Evolutionary conservation across 2,329 filamentous ascomycete genomes (phyloP), one percentile per base, ranked within the genome.

Genomic region (Cladorrhinum sp.): DNA sequence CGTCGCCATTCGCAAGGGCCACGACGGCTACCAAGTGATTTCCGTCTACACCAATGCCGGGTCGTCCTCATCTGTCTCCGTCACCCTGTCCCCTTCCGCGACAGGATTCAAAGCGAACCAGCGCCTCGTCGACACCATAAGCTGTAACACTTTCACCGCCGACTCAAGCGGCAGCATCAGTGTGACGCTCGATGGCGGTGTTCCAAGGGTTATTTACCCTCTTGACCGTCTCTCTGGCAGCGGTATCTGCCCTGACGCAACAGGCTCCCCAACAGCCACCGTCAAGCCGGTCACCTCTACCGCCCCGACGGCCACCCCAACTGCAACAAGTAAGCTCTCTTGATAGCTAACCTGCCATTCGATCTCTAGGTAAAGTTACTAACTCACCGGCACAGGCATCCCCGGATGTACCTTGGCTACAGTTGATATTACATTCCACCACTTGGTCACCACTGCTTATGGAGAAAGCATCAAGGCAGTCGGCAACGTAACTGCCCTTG

Each of bases 1-100:
- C 18, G 70, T 84, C n/a, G 78, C 72, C 18, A 73, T 82, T 67
- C 73, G 75, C 59, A 81, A 82, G 66, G 80, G 78, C n/a, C 66
- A 58, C 55, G 60, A 68, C 1, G 70, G 71, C 1, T 59, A 60
- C 12, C 71, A 76, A 58, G 67, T 80, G 48, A 66, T 81, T 51
- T 68, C 71, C 20, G 68, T 78, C 5, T 78, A 75, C 65, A 75
- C 73, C 50, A 80, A 79, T 62, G 66, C 71, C 3, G 78, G 78
- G 5, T 63, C 72, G 1, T 65, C 61, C 10, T 74, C 73, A 2
- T 68, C 62, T 2, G 66, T 63, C 59, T 67, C 67, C 2, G 68
- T 76, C 49, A 72, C 68, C 1, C 69, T 79, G n/a, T 51, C 68
- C 1, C 71, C 70, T 18, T 70, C 69, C 7, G 70, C 71, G 27